These are phyloP conservation scores for Boletus vermiculosoides DNA, from an alignment of 768 basidiomycete genomes.

Conservation along the genomic window DNA sequence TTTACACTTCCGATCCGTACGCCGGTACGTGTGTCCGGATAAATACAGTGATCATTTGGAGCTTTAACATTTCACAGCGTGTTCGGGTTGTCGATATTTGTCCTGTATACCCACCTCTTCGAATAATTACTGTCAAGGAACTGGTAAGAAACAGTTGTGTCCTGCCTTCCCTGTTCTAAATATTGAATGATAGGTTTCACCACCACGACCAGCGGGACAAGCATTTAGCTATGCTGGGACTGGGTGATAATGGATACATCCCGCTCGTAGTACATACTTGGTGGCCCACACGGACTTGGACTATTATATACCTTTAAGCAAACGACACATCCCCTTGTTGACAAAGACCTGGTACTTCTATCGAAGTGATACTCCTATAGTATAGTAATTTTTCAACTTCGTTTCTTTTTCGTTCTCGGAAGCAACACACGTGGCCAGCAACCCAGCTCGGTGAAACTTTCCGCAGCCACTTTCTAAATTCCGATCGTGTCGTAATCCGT, in stretches of 20 bases:
- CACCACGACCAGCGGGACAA: conserved; percentile 32
- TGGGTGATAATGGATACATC: not conserved
- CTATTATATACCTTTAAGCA: not conserved
- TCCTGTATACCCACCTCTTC: conserved; percentile 81
- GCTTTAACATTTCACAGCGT: conserved; percentile 47
- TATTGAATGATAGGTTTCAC: conserved; percentile 22
- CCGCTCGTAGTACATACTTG: not conserved
- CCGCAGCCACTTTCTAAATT: not conserved
- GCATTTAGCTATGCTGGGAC: conserved; percentile 18
- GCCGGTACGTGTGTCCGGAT: conserved; percentile 50
- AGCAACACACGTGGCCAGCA: not conserved
- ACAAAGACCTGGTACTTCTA: not conserved
- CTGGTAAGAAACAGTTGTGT: conserved; percentile 23
- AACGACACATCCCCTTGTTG: not conserved
- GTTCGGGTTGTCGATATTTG: conserved; percentile 84
- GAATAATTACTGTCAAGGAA: conserved; percentile 66
- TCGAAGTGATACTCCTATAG: not conserved
- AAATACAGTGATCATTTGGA: not conserved
- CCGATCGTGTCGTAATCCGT: not conserved
- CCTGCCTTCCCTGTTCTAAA: conserved; percentile 1
- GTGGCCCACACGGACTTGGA: conserved; percentile 8
- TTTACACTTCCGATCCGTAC: conserved; percentile 86
- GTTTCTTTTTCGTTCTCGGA: not conserved
- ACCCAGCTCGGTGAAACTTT: not conserved
- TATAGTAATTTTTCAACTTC: not conserved